Conservation (phyloP, 2,329 filamentous ascomycete genomes). For the Pestalotiopsis sp. region DNA sequence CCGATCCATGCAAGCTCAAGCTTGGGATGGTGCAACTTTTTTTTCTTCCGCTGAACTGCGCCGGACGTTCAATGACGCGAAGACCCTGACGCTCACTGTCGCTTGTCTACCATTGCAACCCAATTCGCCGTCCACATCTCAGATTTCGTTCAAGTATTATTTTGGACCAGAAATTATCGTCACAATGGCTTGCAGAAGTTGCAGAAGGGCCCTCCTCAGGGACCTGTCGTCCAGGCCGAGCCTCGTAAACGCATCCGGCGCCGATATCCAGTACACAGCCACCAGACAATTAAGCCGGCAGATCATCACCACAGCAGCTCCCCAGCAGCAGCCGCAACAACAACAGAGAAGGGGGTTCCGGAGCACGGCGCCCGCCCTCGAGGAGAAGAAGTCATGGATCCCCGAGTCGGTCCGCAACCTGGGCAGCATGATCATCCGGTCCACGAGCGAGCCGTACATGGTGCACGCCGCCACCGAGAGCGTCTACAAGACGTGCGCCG, state of each 20-base stretch:
- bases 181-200: slow-evolving; percentile 8
- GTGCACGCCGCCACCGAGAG: slow-evolving; percentile 79
- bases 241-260: neutral
- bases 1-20: slow-evolving; percentile 10
- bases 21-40: slow-evolving; percentile 13
- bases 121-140: neutral
- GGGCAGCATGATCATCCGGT: slow-evolving; percentile 25
- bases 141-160: too few species aligned
- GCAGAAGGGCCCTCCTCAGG: neutral
- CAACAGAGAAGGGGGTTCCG: slow-evolving; percentile 37
- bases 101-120: neutral
- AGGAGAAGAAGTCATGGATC: slow-evolving; percentile 23
- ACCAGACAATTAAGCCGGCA: slow-evolving; percentile 25
- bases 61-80: slow-evolving; percentile 25
- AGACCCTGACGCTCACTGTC: slow-evolving; percentile 11
- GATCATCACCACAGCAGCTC: slow-evolving; percentile 19
- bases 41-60: slow-evolving; percentile 8
- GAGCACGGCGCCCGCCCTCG: slow-evolving; percentile 32
- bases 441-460: slow-evolving; percentile 59
- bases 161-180: neutral
- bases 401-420: slow-evolving; percentile 29
- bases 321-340: slow-evolving; percentile 16
- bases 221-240: neutral
- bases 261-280: neutral
- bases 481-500: slow-evolving; percentile 75